phyloP scores from a whole-genome alignment of 768 basidiomycete species.

The Fomitopsis serialis region DNA sequence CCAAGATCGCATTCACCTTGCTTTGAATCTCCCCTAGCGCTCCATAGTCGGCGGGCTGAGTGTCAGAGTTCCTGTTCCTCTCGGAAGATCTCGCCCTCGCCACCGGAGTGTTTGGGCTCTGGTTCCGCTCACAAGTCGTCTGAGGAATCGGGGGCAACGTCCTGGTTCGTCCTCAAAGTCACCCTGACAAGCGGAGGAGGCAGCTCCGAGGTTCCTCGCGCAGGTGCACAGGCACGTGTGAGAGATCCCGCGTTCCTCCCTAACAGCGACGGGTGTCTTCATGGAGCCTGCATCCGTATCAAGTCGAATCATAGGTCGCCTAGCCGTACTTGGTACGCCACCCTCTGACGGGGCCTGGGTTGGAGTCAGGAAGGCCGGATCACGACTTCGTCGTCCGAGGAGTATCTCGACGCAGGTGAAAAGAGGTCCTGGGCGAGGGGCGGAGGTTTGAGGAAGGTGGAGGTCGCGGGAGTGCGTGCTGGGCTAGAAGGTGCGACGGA shows the following conservation, averaged over 20 bases:
- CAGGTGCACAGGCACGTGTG: background rate
- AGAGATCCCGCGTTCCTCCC: background rate
- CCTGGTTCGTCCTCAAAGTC: background rate
- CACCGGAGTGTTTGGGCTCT: background rate
- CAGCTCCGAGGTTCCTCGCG: background rate
- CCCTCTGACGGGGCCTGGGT: background rate
- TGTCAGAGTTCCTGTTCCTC: constrained; percentile 9
- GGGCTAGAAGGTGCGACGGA: background rate
- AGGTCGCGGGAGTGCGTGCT: background rate
- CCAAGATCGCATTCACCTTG: constrained; percentile 19
- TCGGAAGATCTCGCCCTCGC: background rate
- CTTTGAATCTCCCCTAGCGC: constrained; percentile 15
- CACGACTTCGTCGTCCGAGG: constrained; percentile 3
- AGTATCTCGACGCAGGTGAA: constrained; percentile 12
- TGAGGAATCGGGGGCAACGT: background rate
- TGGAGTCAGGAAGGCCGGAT: background rate
- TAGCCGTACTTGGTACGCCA: background rate
- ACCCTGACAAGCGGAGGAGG: background rate
- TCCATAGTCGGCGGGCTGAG: background rate
- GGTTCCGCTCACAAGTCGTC: background rate
- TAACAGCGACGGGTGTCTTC: background rate
- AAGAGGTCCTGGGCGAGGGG: background rate
- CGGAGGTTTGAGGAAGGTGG: background rate
- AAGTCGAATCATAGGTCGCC: background rate
- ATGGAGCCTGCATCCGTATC: background rate